Percentiles rank a stretch among this genome's conserved stretches.
These are phyloP conservation scores for Eimeria falciformis DNA, from an alignment of 169 alveolate genomes.

Conservation along the genomic window DNA sequence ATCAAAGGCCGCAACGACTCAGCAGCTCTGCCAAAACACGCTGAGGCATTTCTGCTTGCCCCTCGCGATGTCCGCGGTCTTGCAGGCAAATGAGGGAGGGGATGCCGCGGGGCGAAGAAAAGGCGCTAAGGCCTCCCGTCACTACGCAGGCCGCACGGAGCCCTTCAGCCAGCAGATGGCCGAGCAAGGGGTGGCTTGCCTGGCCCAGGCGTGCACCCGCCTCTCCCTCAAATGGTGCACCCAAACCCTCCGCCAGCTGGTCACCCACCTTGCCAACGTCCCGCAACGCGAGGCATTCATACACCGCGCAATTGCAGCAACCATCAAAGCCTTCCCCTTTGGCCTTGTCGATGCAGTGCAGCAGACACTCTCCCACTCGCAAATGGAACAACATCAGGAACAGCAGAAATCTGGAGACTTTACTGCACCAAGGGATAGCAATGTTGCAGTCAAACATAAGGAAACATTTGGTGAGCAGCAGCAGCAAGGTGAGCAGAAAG, in stretches of 20 bases:
- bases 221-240: slow-evolving; percentile 41
- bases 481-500: not conserved
- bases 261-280: slow-evolving; percentile 34
- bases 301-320: slow-evolving; percentile 62
- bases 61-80: slow-evolving; percentile 49
- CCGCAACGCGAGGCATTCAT: slow-evolving; percentile 75
- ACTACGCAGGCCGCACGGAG: slow-evolving; percentile 45
- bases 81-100: slow-evolving; percentile 42
- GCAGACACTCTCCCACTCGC: slow-evolving; percentile 4
- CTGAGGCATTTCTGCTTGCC: slow-evolving; percentile 63
- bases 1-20: slow-evolving; percentile 53
- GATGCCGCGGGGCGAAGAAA: not conserved
- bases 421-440: not conserved
- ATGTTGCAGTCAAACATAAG: not conserved
- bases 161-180: slow-evolving; percentile 72
- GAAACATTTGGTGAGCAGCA: not conserved
- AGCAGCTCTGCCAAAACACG: slow-evolving; percentile 40
- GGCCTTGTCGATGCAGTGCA: slow-evolving; percentile 48
- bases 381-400: not conserved
- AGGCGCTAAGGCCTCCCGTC: not conserved
- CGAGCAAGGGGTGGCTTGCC: slow-evolving; percentile 70
- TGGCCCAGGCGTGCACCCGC: slow-evolving; percentile 62
- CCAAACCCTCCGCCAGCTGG: slow-evolving; percentile 43
- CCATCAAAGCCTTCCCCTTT: slow-evolving; percentile 48
- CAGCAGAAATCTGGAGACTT: not conserved